Base-by-base conservation (phyloP, 2,329 filamentous ascomycete species). In the Lasiodiplodia citricola region DNA sequence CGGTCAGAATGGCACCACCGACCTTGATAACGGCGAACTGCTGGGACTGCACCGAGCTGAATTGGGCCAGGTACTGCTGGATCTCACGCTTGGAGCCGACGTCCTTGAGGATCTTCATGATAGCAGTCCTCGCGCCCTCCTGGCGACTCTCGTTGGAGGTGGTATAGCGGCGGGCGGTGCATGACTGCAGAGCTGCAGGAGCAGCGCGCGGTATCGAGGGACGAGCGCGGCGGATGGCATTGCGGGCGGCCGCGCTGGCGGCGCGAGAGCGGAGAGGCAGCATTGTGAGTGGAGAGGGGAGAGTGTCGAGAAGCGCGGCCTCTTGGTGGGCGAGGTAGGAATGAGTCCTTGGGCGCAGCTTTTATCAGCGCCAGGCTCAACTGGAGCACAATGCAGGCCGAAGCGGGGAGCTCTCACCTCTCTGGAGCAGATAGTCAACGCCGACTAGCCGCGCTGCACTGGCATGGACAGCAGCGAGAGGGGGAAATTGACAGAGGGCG, bases 1-100 rank as follows among this genome's bases (percentile, higher is more conserved):
- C 94, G 70, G 93, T 97, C 76, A 99, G 87, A 76, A 98, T 97
- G 71, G 95, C 96, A 71, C 95, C 96, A 71, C 95, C 96, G 68
- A 98, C 95, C 85, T 99, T 99, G 82, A 99, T 97, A 60, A 99
- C 95, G 73, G 94, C 95, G 80, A 98, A 99, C 78, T 97, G 94
- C 84, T 98, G 94, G 44, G 94, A 97, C 55, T 94, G 96, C 71
- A 97, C 94, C 41, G 94, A 97, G 74, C 92, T 96, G 86, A 99
- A 99, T 80, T 98, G 94, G 73, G 94, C 96, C 70, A 98, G 90
- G 82, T 98, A 98, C 82, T 98, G 95, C 85, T 97, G 93, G 72
- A 96, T 93, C 84, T 99, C 95, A 70, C 95, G 87, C 87, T 96
- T 97, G 71, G 94, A 97, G 71, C 94, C 95, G 79, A 98, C 96